These are phyloP conservation scores for Wickerhamiella musiphila DNA, from an alignment of 805 yeast genomes.

Conservation along the genomic window DNA sequence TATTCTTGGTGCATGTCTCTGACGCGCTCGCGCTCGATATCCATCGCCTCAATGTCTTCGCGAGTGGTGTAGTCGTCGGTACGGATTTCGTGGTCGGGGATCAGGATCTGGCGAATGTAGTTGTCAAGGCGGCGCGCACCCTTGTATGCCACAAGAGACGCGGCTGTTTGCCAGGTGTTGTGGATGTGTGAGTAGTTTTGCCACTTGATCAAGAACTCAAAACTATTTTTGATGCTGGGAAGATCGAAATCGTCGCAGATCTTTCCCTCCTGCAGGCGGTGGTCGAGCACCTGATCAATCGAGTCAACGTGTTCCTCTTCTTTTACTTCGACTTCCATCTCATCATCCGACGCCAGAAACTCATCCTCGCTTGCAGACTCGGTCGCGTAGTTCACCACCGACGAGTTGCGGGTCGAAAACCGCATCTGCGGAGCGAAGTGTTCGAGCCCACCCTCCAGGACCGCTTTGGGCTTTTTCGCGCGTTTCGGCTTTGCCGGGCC, in stretches of 20 bases:
- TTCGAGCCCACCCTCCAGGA: neutral
- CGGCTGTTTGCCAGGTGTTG: conserved; percentile 80
- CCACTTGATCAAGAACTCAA: conserved; percentile 62
- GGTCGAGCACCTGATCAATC: conserved; percentile 38
- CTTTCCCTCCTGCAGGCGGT: conserved; percentile 25
- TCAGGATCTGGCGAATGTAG: conserved; percentile 62
- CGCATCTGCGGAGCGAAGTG: conserved; percentile 24
- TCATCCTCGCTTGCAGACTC: conserved; percentile 24
- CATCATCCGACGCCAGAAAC: conserved; percentile 32
- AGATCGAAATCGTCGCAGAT: conserved; percentile 15
- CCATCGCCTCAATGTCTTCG: conserved; percentile 89
- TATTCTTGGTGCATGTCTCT: conserved; percentile 71
- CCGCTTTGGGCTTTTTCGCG: neutral
- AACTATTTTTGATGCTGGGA: conserved; percentile 31
- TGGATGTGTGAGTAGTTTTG: conserved; percentile 73
- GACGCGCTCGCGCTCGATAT: conserved; percentile 70
- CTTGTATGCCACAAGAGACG: conserved; percentile 28
- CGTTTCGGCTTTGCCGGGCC: conserved; percentile 6
- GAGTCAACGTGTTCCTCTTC: conserved; percentile 26
- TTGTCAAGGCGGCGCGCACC: conserved; percentile 83
- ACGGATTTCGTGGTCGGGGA: conserved; percentile 59
- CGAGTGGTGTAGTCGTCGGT: conserved; percentile 66
- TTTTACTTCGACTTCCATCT: conserved; percentile 24
- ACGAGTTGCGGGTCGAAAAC: conserved; percentile 60
- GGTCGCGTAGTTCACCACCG: conserved; percentile 56